Percentiles rank a stretch among this genome's conserved stretches.
These are phyloP conservation scores for Ceratocystis albifundus DNA, from an alignment of 2,329 filamentous ascomycete species.

Conservation along the genomic window DNA sequence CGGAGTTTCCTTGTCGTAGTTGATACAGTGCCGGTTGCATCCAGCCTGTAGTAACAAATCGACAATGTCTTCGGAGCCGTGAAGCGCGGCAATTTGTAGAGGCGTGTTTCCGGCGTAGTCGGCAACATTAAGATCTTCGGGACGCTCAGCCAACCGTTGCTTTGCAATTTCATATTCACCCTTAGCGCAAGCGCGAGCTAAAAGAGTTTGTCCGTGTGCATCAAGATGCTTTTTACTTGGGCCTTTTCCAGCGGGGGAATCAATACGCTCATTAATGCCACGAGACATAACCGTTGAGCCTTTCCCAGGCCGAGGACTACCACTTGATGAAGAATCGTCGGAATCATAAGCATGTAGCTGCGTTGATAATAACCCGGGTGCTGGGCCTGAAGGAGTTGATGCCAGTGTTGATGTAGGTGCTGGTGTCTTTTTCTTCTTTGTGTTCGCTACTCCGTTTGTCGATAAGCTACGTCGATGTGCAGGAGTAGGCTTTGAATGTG, in stretches of 20 bases:
- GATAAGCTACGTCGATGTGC: conserved; percentile 53
- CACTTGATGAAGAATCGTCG: conserved; percentile 53
- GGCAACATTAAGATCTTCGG: conserved; percentile 75
- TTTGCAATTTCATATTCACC: conserved; percentile 73
- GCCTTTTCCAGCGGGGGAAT: conserved; percentile 56
- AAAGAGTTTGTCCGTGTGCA: conserved; percentile 77
- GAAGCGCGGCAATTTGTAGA: conserved; percentile 80
- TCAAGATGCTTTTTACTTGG: conserved; percentile 80
- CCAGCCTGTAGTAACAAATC: conserved; percentile 73
- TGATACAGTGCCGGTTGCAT: conserved; percentile 68
- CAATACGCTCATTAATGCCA: conserved; percentile 45
- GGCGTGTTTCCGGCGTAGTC: conserved; percentile 97
- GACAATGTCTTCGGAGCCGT: conserved; percentile 78
- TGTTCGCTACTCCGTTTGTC: conserved; percentile 46
- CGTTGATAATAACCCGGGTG: conserved; percentile 34
- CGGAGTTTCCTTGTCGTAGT: conserved; percentile 80
- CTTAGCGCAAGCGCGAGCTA: conserved; percentile 81
- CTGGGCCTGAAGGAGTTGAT: not conserved
- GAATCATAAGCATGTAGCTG: conserved; percentile 54
- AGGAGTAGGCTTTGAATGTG: conserved; percentile 36
- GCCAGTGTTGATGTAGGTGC: conserved; percentile 28
- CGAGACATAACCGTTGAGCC: conserved; percentile 44
- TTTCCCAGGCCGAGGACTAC: conserved; percentile 49
- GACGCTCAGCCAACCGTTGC: conserved; percentile 61
- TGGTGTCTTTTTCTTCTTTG: conserved; percentile 56